Conservation (phyloP, 371 early-diverging fungal genomes). For the Choanephora cucurbitarum region DNA sequence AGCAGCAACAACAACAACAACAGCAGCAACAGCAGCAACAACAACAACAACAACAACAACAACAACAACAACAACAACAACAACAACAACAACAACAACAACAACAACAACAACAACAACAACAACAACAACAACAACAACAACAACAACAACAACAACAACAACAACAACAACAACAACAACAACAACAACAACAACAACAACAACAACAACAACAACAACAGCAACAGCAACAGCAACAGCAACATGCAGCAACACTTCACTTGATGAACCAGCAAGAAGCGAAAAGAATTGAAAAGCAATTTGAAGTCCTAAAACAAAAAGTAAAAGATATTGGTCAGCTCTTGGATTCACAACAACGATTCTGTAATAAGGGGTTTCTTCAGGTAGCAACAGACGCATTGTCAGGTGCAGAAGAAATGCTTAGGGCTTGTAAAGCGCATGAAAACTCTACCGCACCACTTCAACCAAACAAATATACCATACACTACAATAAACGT, state of each 20-base stretch:
- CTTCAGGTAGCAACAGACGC: slow-evolving; percentile 41
- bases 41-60: slow-evolving; percentile 1
- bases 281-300: slow-evolving; percentile 34
- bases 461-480: slow-evolving; percentile 40
- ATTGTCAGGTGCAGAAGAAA: slow-evolving; percentile 41
- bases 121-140: slow-evolving; percentile 7
- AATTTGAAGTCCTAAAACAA: slow-evolving; percentile 39
- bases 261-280: slow-evolving; percentile 25
- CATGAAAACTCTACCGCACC: slow-evolving; percentile 18
- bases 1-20: not conserved
- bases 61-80: not conserved
- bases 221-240: slow-evolving; percentile 23
- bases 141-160: slow-evolving; percentile 12
- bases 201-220: slow-evolving; percentile 17
- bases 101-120: slow-evolving; percentile 16
- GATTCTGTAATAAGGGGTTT: slow-evolving; percentile 38
- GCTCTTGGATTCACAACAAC: slow-evolving; percentile 38
- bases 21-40: not conserved
- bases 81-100: slow-evolving; percentile 26
- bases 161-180: slow-evolving; percentile 9
- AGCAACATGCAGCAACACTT: slow-evolving; percentile 29
- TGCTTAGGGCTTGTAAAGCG: slow-evolving; percentile 39
- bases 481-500: slow-evolving; percentile 38
- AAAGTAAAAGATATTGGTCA: slow-evolving; percentile 36
- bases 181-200: slow-evolving; percentile 5